phyloP scores from a whole-genome alignment of 2,329 filamentous ascomycete genomes.

The Metarhizium rileyi region DNA sequence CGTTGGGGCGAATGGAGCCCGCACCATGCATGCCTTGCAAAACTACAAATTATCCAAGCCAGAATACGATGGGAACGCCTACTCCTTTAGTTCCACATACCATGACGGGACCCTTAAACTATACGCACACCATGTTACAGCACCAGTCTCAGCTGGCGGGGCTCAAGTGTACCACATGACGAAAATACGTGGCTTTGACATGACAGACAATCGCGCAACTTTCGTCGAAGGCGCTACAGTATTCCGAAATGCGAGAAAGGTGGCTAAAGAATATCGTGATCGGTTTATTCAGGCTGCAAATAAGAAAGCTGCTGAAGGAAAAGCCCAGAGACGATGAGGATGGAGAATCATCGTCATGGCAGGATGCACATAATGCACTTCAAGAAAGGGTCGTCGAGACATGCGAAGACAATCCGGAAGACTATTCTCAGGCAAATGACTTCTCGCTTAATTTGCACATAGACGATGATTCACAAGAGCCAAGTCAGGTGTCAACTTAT shows the following conservation, averaged over 20 bases:
- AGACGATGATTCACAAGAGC: neutral
- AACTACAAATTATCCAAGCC: conserved; percentile 18
- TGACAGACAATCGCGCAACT: conserved; percentile 17
- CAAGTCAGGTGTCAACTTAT: neutral
- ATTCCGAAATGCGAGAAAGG: conserved; percentile 28
- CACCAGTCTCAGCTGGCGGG: conserved; percentile 6
- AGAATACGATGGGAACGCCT: conserved; percentile 26
- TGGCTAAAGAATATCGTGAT: conserved; percentile 26
- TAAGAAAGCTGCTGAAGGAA: neutral
- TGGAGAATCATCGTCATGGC: neutral
- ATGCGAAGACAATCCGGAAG: neutral
- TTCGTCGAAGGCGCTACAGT: conserved; percentile 25
- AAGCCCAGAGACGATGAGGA: neutral
- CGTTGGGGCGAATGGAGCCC: conserved; percentile 26
- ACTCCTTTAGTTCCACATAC: conserved; percentile 26
- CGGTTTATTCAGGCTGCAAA: conserved; percentile 23
- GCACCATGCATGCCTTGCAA: conserved; percentile 27
- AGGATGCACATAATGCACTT: neutral
- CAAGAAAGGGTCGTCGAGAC: neutral
- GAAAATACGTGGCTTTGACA: conserved; percentile 15
- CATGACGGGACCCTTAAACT: conserved; percentile 22
- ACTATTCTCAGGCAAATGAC: neutral
- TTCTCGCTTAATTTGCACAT: neutral
- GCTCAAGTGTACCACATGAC: conserved; percentile 28
- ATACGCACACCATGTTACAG: conserved; percentile 21